Base-by-base conservation (phyloP, 1,284 basidiomycete species). In the Thelephora terrestris region DNA sequence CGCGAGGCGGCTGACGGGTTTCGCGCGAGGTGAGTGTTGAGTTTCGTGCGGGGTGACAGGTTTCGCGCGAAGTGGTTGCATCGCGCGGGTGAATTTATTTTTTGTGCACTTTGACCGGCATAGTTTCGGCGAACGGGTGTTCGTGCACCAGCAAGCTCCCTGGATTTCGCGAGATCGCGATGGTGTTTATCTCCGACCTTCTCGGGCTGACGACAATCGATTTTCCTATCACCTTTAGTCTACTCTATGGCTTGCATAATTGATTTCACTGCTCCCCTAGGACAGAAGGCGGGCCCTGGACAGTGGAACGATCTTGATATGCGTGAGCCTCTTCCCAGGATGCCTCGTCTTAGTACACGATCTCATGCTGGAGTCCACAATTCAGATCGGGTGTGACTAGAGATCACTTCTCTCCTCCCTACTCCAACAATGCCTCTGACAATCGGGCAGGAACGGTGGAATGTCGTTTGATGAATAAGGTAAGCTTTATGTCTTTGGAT, bases 241-340 rank as follows among this genome's bases (percentile, higher is more conserved):
- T 69, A 66, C 47, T 62, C 66, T 1, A 61, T 67, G 60, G 55
- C 64, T 14, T 60, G 66, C 20, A 67, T 69, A 47, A 59, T 69
- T 46, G 66, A 68, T 50, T 68, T 67, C 48, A 63, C 68, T 6
- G 67, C 69, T 2, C 66, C 64, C 7, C 55, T 71, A 3, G 63
- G 63, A 5, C 64, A 68, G 52, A 70, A 70, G 51, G 66, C 65
- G 3, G 64, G 64, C n/a, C 55, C 53, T 4, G 68, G 68, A 3
- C 60, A 57, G 36, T 71, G 67, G 67, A 70, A 70, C 50, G 69
- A 71, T 53, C 60, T 71, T 45, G 69, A 71, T 52, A 70, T 71
- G 66, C 64, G 70, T 17, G 66, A 32, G 29, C 9, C 29, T 14
- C 29, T 14, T 32, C 29, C 12, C 3, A 32, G 29, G 56, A 47